Evolutionary conservation across 2,329 filamentous ascomycete species (phyloP).

Genomic region (Apiospora pterosperma): DNA sequence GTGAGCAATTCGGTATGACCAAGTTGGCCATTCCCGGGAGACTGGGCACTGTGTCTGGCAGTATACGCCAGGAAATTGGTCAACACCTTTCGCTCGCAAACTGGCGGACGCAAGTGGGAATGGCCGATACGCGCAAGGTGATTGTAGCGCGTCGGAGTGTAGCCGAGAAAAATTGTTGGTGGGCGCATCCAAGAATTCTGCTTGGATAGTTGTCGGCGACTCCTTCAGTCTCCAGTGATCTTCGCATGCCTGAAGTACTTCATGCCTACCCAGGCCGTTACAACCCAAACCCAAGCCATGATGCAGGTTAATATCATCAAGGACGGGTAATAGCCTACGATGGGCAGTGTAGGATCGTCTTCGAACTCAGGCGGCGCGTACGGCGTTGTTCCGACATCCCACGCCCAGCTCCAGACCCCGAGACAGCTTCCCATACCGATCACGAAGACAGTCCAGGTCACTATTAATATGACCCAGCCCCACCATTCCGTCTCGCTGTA

Average conservation of each 20-base stretch:
- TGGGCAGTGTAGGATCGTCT: conserved; percentile 90
- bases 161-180: not conserved
- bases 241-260: conserved; percentile 99
- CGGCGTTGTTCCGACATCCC: conserved; percentile 95
- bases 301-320: conserved; percentile 89
- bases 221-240: conserved; percentile 61
- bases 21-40: not conserved
- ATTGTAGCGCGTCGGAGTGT: not conserved
- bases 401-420: conserved; percentile 97
- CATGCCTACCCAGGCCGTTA: conserved; percentile 97
- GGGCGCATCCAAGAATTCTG: not conserved
- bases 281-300: conserved; percentile 99
- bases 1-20: not conserved
- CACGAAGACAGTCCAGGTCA: conserved; percentile 95
- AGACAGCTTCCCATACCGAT: conserved; percentile 95
- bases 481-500: conserved; percentile 96
- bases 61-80: not conserved
- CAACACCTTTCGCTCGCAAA: not conserved
- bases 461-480: conserved; percentile 89
- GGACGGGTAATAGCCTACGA: conserved; percentile 95
- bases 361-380: conserved; percentile 94
- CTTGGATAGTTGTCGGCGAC: not conserved
- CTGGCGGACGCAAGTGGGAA: not conserved
- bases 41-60: not conserved
- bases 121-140: too few relatives aligned